A percentile compares a stretch with the other conserved stretches of the same genome.
These are phyloP conservation scores for Stygiomarasmius scandens DNA, from an alignment of 1,284 basidiomycete species.

Conservation along the genomic window DNA sequence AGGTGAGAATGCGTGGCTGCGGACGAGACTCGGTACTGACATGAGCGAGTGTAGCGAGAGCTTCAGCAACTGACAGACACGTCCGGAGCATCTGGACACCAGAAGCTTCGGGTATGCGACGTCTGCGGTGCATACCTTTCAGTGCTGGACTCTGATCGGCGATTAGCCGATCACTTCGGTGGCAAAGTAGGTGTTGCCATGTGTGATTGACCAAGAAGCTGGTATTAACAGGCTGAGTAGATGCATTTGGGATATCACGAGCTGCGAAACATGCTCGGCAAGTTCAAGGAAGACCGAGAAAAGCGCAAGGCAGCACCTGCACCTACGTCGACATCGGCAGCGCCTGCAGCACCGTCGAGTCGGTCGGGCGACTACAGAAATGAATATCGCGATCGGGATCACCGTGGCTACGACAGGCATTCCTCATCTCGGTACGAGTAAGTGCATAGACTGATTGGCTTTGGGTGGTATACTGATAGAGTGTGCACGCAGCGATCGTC, in stretches of 20 bases:
- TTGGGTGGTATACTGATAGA: slow-evolving; percentile 9
- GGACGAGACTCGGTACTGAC: slow-evolving; percentile 5
- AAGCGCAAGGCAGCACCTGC: slow-evolving; percentile 68
- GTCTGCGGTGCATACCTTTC: slow-evolving; percentile 99
- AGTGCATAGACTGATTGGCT: slow-evolving; percentile 39
- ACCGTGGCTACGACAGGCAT: slow-evolving; percentile 72
- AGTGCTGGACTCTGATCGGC: slow-evolving; percentile 96
- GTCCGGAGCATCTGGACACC: slow-evolving; percentile 97
- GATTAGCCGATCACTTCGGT: slow-evolving; percentile 99
- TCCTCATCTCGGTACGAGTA: slow-evolving; percentile 75
- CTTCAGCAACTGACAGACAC: slow-evolving; percentile 97
- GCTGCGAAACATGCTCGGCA: slow-evolving; percentile 88
- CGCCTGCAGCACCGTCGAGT: slow-evolving; percentile 37
- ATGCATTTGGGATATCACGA: slow-evolving; percentile 99
- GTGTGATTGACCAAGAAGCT: background rate
- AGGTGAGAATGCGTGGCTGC: slow-evolving; percentile 53
- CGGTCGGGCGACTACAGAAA: slow-evolving; percentile 55
- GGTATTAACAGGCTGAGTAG: slow-evolving; percentile 44
- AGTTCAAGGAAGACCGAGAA: slow-evolving; percentile 87
- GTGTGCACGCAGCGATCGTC: slow-evolving; percentile 48
- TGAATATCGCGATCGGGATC: slow-evolving; percentile 60
- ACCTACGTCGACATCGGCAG: slow-evolving; percentile 29
- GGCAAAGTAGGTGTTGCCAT: slow-evolving; percentile 75
- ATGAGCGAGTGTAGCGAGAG: slow-evolving; percentile 64
- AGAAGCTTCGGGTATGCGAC: slow-evolving; percentile 98